These are phyloP conservation scores for Torulaspora microellipsoides DNA, from an alignment of 805 yeast genomes.

Conservation along the genomic window DNA sequence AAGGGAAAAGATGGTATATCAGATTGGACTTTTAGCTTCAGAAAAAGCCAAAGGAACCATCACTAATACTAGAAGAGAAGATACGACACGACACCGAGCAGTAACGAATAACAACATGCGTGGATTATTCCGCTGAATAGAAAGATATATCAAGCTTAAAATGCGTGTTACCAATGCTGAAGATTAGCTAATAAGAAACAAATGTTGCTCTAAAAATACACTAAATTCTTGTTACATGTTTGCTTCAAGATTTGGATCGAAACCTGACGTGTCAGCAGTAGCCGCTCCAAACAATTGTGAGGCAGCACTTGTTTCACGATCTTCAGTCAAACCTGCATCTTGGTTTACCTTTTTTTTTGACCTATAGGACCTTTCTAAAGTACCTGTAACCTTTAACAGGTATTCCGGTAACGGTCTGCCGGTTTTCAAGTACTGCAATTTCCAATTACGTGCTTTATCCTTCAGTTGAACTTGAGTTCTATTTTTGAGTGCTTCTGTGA, in stretches of 20 bases:
- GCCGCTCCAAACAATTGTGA: constrained; percentile 16
- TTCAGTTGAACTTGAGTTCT: constrained; percentile 89
- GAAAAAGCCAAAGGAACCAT: too few species aligned
- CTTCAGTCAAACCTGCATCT: constrained; percentile 4
- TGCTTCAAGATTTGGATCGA: constrained; percentile 24
- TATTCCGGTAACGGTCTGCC: constrained; percentile 77
- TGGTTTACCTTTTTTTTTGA: constrained; percentile 30
- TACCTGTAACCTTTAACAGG: constrained; percentile 83
- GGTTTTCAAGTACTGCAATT: constrained; percentile 73
- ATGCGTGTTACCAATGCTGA: too few species aligned
- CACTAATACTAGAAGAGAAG: too few species aligned
- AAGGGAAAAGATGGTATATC: too few species aligned
- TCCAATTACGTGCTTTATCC: constrained; percentile 96
- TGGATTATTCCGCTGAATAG: too few species aligned
- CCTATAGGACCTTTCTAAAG: constrained; percentile 52
- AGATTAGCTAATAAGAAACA: too few species aligned
- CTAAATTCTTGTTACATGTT: constrained; percentile 10
- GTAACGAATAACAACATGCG: too few species aligned
- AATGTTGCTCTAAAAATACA: too few species aligned
- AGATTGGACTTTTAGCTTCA: too few species aligned
- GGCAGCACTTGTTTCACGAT: constrained; percentile 8
- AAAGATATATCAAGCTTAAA: too few species aligned
- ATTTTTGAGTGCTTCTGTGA: constrained; percentile 77
- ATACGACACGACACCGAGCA: too few species aligned
- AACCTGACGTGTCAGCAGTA: constrained; percentile 17